Conservation (phyloP, 2,329 filamentous ascomycete species). For the Nakataea oryzae region DNA sequence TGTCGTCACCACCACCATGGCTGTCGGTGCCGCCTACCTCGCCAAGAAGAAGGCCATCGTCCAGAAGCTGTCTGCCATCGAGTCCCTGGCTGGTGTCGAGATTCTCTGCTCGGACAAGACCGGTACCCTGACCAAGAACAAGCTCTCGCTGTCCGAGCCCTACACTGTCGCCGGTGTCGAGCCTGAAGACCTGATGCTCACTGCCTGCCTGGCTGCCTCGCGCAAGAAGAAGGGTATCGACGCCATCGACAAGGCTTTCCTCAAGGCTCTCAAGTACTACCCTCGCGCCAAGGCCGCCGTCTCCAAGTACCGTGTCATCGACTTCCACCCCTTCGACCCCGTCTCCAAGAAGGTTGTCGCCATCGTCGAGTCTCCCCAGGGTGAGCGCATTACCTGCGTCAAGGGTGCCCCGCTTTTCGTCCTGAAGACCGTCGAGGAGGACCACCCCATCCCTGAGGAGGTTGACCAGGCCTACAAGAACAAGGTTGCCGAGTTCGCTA, state of each 20-base stretch:
- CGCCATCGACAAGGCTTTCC: conserved; percentile 89
- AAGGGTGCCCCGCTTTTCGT: conserved; percentile 87
- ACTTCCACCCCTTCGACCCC: conserved; percentile 83
- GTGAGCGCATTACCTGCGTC: conserved; percentile 77
- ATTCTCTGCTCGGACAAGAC: conserved; percentile 95
- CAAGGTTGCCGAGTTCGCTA: conserved; percentile 84
- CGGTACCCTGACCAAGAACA: conserved; percentile 89
- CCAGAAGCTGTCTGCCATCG: conserved; percentile 84
- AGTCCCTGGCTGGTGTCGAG: conserved; percentile 85
- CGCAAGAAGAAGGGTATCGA: conserved; percentile 96
- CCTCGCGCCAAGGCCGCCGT: conserved; percentile 72
- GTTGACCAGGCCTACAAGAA: conserved; percentile 81
- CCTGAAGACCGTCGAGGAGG: conserved; percentile 77
- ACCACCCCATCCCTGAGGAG: conserved; percentile 66
- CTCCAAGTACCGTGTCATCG: conserved; percentile 72
- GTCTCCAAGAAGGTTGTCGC: conserved; percentile 90
- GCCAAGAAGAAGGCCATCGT: conserved; percentile 91
- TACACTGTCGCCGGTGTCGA: conserved; percentile 76
- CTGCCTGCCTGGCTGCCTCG: conserved; percentile 79
- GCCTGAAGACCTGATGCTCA: conserved; percentile 82
- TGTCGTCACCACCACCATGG: conserved; percentile 91
- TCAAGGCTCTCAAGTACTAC: conserved; percentile 75
- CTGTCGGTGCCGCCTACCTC: conserved; percentile 82
- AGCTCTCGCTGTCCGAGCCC: conserved; percentile 76
- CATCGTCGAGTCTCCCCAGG: conserved; percentile 71